Conservation (phyloP, 1,284 basidiomycete genomes). For the Boletus sp. region DNA sequence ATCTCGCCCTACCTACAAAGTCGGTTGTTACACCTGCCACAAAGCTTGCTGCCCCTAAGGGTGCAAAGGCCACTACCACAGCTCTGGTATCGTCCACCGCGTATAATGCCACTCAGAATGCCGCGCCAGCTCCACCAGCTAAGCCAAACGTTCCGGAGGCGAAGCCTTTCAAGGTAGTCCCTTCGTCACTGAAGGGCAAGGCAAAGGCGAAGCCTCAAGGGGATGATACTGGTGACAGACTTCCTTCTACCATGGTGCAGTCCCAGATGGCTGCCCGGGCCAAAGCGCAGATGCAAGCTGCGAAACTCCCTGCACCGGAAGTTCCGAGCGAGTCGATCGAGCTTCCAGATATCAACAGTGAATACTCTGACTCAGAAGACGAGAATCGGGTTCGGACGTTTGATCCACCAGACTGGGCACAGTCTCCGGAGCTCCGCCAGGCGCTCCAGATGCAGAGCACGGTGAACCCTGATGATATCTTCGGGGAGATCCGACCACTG, state of each 20-base stretch:
- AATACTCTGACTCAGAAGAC: conserved; percentile 93
- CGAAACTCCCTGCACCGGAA: conserved; percentile 45
- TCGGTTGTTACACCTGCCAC: conserved; percentile 38
- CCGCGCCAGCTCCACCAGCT: conserved; percentile 8
- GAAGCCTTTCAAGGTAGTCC: conserved; percentile 35
- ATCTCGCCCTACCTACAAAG: conserved; percentile 28
- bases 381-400: conserved; percentile 70
- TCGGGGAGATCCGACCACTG: conserved; percentile 80
- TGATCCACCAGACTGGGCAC: conserved; percentile 83
- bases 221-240: conserved; percentile 44
- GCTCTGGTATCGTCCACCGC: conserved; percentile 33
- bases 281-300: conserved; percentile 62
- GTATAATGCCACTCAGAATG: conserved; percentile 34
- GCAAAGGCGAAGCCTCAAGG: conserved; percentile 41
- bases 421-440: conserved; percentile 78
- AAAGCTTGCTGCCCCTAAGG: conserved; percentile 27
- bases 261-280: conserved; percentile 64
- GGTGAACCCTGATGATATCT: conserved; percentile 89
- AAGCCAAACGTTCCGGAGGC: conserved; percentile 32
- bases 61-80: conserved; percentile 16
- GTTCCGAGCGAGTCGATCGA: conserved; percentile 79
- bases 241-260: conserved; percentile 61
- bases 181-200: conserved; percentile 45
- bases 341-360: conserved; percentile 89
- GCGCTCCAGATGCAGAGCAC: conserved; percentile 77